Percentiles rank a stretch among this genome's conserved stretches.
Conservation (phyloP, 73 alveolate genomes). For the Paramecium tetraurelia region DNA sequence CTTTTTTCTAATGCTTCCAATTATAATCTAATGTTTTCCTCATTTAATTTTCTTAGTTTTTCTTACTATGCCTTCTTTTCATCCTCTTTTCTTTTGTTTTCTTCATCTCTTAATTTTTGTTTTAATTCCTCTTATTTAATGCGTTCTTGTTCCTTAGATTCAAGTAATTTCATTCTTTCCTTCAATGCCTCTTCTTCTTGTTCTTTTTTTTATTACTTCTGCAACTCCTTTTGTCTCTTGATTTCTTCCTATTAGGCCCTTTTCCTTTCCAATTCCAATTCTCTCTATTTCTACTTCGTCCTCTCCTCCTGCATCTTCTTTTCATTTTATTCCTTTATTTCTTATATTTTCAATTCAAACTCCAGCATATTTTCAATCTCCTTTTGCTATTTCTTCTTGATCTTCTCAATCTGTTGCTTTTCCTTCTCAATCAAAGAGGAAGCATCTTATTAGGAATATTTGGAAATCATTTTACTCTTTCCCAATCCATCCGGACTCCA, state of each 20-base stretch:
- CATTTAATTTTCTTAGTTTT: not conserved
- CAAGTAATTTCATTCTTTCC: slow-evolving; percentile 24
- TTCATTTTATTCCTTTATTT: slow-evolving; percentile 38
- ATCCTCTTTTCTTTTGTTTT: not conserved
- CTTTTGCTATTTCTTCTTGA: not conserved
- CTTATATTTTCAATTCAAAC: slow-evolving; percentile 47
- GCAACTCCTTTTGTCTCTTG: slow-evolving; percentile 27
- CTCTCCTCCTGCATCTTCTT: slow-evolving; percentile 22
- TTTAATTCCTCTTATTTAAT: not conserved
- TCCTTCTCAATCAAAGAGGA: slow-evolving; percentile 47
- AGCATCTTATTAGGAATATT: slow-evolving; percentile 21
- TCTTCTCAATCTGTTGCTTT: not conserved
- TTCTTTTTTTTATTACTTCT: slow-evolving; percentile 39
- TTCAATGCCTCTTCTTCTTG: not conserved
- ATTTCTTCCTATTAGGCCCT: slow-evolving; percentile 42
- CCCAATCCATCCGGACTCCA: slow-evolving; percentile 32
- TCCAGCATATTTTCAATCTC: slow-evolving; percentile 30
- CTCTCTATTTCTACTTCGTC: slow-evolving; percentile 28
- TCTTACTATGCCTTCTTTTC: not conserved
- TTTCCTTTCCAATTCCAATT: slow-evolving; percentile 50
- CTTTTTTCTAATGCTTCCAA: not conserved
- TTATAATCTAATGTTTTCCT: slow-evolving; percentile 14
- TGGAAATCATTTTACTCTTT: slow-evolving; percentile 38
- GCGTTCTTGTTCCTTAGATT: slow-evolving; percentile 42
- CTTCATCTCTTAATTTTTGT: slow-evolving; percentile 49